Conservation (phyloP, 768 basidiomycete genomes). For the Dacryopinax spathularia region DNA sequence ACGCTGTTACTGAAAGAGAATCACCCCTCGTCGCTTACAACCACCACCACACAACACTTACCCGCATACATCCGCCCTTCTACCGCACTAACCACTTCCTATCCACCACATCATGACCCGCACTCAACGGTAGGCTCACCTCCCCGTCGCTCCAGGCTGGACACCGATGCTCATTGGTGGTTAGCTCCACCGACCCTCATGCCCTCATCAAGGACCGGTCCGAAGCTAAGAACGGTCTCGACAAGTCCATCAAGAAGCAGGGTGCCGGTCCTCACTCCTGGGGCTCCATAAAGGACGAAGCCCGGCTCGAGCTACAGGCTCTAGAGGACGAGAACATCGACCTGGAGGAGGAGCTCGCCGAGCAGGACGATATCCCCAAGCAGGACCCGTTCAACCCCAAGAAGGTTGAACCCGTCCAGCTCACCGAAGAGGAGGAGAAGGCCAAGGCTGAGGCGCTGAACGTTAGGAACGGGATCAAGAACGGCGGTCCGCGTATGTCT, state of each 20-base stretch:
- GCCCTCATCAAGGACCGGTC: conserved; percentile 58
- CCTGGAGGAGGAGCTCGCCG: conserved; percentile 25
- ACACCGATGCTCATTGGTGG: too few relatives aligned
- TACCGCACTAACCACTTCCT: neutral
- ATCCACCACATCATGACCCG: neutral
- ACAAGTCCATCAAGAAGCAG: conserved; percentile 56
- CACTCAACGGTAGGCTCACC: neutral
- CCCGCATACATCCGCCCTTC: neutral
- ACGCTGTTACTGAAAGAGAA: too few relatives aligned
- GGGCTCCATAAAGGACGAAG: conserved; percentile 58
- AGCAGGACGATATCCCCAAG: conserved; percentile 12
- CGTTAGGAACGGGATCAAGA: conserved; percentile 59
- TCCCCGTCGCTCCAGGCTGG: too few relatives aligned
- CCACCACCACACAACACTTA: neutral
- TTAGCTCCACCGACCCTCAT: conserved; percentile 47
- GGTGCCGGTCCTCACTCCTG: conserved; percentile 78
- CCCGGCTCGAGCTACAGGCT: conserved; percentile 43
- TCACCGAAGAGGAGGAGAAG: conserved; percentile 43
- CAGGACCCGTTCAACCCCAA: conserved; percentile 10
- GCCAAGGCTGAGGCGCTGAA: conserved; percentile 40
- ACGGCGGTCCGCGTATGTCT: conserved; percentile 24
- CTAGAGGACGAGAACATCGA: conserved; percentile 43
- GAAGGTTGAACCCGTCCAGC: conserved; percentile 21
- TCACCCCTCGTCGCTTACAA: neutral
- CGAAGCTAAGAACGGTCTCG: conserved; percentile 60